phyloP scores from a whole-genome alignment of 495 filamentous ascomycete genomes.

The Rostrohypoxylon terebratum region DNA sequence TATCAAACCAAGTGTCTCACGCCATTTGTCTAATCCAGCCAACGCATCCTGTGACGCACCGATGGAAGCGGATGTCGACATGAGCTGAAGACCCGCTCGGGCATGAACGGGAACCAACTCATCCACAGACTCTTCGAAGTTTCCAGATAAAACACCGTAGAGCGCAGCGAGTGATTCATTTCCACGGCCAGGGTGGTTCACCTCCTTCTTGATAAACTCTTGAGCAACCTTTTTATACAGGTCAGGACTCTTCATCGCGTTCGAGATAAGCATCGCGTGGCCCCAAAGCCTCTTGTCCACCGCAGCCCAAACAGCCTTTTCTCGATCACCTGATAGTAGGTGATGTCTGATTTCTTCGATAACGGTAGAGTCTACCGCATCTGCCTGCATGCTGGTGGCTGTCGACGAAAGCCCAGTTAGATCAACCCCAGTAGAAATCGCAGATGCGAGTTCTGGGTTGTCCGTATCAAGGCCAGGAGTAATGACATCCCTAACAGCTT shows the following conservation, averaged over 20 bases:
- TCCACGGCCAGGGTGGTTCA: constrained; percentile 79
- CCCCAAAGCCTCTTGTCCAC: constrained; percentile 96
- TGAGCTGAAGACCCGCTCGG: constrained; percentile 89
- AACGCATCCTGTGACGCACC: constrained; percentile 76
- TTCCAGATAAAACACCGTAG: constrained; percentile 93
- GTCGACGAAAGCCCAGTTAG: constrained; percentile 42
- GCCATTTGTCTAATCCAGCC: constrained; percentile 92
- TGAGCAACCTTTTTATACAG: constrained; percentile 92
- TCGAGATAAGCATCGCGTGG: constrained; percentile 92
- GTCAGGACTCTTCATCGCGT: constrained; percentile 70
- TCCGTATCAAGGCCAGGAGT: constrained; percentile 65
- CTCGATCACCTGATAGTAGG: constrained; percentile 82
- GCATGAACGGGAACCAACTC: constrained; percentile 96
- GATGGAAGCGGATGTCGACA: constrained; percentile 72
- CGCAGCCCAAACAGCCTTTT: constrained; percentile 93
- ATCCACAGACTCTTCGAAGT: constrained; percentile 93
- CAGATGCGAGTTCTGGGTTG: constrained; percentile 48
- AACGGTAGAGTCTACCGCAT: constrained; percentile 73
- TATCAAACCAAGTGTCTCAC: constrained; percentile 86
- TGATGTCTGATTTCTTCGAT: constrained; percentile 75
- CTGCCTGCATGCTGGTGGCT: constrained; percentile 56
- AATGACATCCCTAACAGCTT: constrained; percentile 77
- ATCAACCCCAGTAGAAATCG: constrained; percentile 41
- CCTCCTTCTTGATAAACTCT: constrained; percentile 92
- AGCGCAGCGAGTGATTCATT: constrained; percentile 88